A percentile compares a stretch with the other conserved stretches of the same genome.
Evolutionary conservation across 1,139 yeast genomes (phyloP).

Genomic region (Geotrichum restrictum): DNA sequence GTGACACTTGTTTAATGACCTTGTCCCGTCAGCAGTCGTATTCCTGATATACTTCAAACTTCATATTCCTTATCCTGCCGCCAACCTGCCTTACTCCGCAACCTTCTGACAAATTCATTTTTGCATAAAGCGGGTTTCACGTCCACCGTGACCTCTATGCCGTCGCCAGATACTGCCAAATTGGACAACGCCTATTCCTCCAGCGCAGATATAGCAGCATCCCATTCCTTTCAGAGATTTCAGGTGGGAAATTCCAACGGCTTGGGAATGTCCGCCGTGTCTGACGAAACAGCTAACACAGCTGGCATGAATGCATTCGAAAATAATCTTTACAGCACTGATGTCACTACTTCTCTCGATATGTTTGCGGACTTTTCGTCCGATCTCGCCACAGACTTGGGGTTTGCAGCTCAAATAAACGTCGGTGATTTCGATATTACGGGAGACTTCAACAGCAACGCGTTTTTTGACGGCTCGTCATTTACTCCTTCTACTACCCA

Average conservation of each 20-base stretch:
- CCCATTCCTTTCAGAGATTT: no score
- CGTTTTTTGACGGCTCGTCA: background rate
- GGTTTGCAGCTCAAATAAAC: background rate
- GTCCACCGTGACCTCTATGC: no score
- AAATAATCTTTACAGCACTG: background rate
- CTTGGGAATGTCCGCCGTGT: background rate
- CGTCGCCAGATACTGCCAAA: no score
- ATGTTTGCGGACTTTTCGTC: background rate
- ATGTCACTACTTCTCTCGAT: background rate
- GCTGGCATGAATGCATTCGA: background rate
- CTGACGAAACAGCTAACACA: background rate
- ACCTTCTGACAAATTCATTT: no score
- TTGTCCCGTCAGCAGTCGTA: no score
- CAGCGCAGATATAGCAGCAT: no score
- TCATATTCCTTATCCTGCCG: no score
- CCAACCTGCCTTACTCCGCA: no score
- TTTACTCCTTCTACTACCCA: background rate
- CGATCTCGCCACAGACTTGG: background rate
- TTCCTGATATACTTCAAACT: no score
- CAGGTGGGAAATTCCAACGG: background rate
- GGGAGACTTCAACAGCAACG: background rate
- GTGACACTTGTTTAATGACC: no score
- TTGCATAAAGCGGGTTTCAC: no score
- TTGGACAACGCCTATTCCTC: no score
- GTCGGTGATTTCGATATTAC: background rate